phyloP scores from a whole-genome alignment of 768 basidiomycete genomes.

The Termitomyces sp. region DNA sequence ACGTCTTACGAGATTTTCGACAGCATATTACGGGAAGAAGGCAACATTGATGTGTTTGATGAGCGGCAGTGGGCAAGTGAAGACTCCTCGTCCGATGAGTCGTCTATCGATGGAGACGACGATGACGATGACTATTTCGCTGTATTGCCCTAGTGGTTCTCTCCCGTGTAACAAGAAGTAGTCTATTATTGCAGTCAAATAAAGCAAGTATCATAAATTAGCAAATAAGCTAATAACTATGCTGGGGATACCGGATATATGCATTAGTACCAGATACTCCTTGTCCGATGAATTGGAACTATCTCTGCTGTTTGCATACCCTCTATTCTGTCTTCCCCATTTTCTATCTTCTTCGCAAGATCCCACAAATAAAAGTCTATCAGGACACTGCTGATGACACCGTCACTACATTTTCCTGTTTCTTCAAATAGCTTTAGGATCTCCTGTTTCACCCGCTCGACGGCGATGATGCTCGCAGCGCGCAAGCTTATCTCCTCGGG shows the following conservation, averaged over 20 bases:
- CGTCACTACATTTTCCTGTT: slow-evolving; percentile 19
- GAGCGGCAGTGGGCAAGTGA: slow-evolving; percentile 31
- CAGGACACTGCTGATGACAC: slow-evolving; percentile 64
- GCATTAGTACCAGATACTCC: slow-evolving; percentile 80
- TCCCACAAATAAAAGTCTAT: slow-evolving; percentile 95
- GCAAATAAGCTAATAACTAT: not conserved
- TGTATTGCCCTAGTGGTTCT: slow-evolving; percentile 1
- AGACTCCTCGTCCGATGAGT: slow-evolving; percentile 25
- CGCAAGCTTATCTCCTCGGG: slow-evolving; percentile 74
- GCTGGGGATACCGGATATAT: not conserved
- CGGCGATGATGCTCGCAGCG: slow-evolving; percentile 74
- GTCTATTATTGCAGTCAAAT: not conserved
- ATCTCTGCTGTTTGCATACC: slow-evolving; percentile 52
- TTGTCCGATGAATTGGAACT: slow-evolving; percentile 70
- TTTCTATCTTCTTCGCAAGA: slow-evolving; percentile 71
- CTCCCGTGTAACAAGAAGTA: not conserved
- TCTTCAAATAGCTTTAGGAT: slow-evolving; percentile 37
- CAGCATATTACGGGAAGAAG: slow-evolving; percentile 60
- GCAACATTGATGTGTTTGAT: slow-evolving; percentile 49
- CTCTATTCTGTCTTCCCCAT: slow-evolving; percentile 51
- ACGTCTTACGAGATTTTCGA: not conserved
- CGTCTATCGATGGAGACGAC: slow-evolving; percentile 19
- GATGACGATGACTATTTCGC: slow-evolving; percentile 10
- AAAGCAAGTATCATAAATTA: slow-evolving; percentile 4
- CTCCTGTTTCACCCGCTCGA: slow-evolving; percentile 65